A percentile compares a stretch with the other conserved stretches of the same genome.
These are phyloP conservation scores for Rehmannia glutinosa DNA, from an alignment of 257 asterid genomes.

Conservation along the genomic window DNA sequence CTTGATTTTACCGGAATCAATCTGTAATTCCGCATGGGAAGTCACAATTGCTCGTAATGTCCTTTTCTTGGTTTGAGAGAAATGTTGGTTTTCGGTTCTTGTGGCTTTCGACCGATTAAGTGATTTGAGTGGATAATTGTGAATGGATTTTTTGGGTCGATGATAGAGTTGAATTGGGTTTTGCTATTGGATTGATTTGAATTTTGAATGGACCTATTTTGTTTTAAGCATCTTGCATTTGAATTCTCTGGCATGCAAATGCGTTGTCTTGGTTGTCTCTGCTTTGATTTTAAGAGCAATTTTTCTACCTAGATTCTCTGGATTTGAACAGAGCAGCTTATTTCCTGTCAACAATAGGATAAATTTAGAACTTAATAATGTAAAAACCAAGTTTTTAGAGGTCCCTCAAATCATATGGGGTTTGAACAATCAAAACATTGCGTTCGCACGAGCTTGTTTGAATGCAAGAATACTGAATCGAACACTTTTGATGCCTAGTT, in stretches of 20 bases:
- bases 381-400: slow-evolving; percentile 50
- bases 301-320: slow-evolving; percentile 35
- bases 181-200: neutral
- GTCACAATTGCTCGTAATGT: no score
- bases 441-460: slow-evolving; percentile 84
- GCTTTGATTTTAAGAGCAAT: slow-evolving; percentile 48
- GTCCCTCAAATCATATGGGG: slow-evolving; percentile 94
- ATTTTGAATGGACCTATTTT: neutral
- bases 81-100: no score
- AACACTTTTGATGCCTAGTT: slow-evolving; percentile 78
- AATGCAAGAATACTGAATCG: slow-evolving; percentile 74
- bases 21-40: no score
- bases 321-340: slow-evolving; percentile 26
- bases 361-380: neutral
- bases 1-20: no score
- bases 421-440: slow-evolving; percentile 82
- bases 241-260: slow-evolving; percentile 58
- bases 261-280: slow-evolving; percentile 33
- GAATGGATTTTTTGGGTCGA: no score
- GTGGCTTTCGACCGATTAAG: no score
- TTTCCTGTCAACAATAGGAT: slow-evolving; percentile 13
- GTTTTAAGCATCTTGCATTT: slow-evolving; percentile 40
- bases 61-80: no score
- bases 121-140: no score
- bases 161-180: no score